phyloP scores from a whole-genome alignment of 768 basidiomycete species.

The Boletus speciosus region DNA sequence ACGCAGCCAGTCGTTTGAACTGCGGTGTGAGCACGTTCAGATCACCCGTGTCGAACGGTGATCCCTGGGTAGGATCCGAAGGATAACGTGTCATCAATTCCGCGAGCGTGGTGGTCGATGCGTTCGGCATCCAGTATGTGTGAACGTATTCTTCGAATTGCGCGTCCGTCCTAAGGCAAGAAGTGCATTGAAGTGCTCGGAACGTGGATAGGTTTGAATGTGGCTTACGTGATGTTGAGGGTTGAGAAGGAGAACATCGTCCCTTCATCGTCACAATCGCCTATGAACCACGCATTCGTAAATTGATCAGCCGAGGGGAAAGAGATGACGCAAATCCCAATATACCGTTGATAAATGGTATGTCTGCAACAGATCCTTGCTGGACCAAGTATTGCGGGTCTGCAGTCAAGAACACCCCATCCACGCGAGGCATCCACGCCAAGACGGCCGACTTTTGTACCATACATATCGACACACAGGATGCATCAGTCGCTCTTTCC shows the following conservation, averaged over 20 bases:
- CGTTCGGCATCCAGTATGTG: conserved; percentile 28
- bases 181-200: background rate
- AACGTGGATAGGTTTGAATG: background rate
- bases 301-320: background rate
- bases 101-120: conserved; percentile 21
- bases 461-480: background rate
- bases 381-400: conserved; percentile 31
- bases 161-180: conserved; percentile 14
- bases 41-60: conserved; percentile 48
- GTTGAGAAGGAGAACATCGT: conserved; percentile 45
- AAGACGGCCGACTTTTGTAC: conserved; percentile 22
- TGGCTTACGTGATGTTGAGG: conserved; percentile 45
- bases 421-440: conserved; percentile 38
- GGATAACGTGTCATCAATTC: conserved; percentile 36
- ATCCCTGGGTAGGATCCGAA: conserved; percentile 40
- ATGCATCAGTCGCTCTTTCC: background rate
- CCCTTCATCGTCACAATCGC: conserved; percentile 42
- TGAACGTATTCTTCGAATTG: conserved; percentile 33
- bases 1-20: conserved; percentile 49
- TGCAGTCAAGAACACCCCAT: conserved; percentile 37
- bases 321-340: background rate
- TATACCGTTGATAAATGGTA: conserved; percentile 10
- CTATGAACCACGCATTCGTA: conserved; percentile 8
- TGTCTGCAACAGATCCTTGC: conserved; percentile 34
- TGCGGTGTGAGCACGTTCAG: conserved; percentile 45